These are phyloP conservation scores for Teunomyces atbi DNA, from an alignment of 805 yeast species.

Conservation along the genomic window DNA sequence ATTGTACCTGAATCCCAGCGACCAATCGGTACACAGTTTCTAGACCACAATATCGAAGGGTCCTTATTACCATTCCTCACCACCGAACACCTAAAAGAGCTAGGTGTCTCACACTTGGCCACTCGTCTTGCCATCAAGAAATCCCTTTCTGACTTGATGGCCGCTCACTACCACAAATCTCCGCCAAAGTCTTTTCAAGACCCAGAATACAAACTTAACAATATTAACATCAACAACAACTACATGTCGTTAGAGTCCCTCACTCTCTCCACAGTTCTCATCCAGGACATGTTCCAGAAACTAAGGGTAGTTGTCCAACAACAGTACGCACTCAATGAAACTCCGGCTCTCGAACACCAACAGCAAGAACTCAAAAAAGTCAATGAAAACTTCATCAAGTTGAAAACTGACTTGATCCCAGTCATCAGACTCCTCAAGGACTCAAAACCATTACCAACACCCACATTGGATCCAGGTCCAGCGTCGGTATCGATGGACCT, in stretches of 20 bases:
- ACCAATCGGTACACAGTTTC: constrained; percentile 33
- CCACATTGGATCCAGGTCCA: constrained; percentile 46
- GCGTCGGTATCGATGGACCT: constrained; percentile 18
- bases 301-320: constrained; percentile 19
- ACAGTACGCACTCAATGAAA: constrained; percentile 8
- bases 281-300: constrained; percentile 35
- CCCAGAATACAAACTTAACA: constrained; percentile 26
- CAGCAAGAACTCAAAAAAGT: constrained; percentile 39
- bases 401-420: constrained; percentile 66
- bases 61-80: constrained; percentile 66
- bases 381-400: constrained; percentile 51
- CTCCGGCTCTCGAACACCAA: constrained; percentile 16
- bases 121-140: constrained; percentile 60
- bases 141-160: constrained; percentile 53
- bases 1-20: constrained; percentile 21
- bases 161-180: constrained; percentile 28
- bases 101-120: constrained; percentile 57
- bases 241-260: constrained; percentile 38
- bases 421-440: constrained; percentile 62
- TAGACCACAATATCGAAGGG: constrained; percentile 67
- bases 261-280: constrained; percentile 30
- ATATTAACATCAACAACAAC: constrained; percentile 36
- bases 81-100: constrained; percentile 68
- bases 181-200: constrained; percentile 25
- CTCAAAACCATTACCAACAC: constrained; percentile 66